Base-by-base conservation (phyloP, 768 basidiomycete genomes). In the Russula compacta region DNA sequence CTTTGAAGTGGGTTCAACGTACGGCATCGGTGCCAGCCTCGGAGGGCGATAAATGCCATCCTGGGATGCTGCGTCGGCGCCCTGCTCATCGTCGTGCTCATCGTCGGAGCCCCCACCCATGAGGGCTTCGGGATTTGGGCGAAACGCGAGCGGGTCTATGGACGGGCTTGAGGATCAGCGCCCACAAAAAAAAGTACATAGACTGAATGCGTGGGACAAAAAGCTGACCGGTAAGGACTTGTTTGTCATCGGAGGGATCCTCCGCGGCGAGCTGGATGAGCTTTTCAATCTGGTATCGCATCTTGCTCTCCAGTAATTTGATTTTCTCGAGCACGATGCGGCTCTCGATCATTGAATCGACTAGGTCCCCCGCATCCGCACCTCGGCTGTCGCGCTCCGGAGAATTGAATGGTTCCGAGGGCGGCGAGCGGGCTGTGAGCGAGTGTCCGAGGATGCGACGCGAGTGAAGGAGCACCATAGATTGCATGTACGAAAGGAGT, bases 201-300 rank as follows among this genome's bases (percentile, higher is more conserved):
- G 17, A 15, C 36, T 11, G 17, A 21, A 24, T 3, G 17, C 17
- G 44, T 11, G 15, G 12, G 48, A n/a, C 44, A 29, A 51, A 51
- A 50, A 24, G 66, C 78, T 60, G 67, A 90, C 91, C 92, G 63
- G 91, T 83, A 6, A 77, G 72, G 14, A 77, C 72, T 53, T 29
- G 24, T 29, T 70, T 74, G 64, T 76, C 73, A 24, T 76, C 68
- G 0, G 74, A 73, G 17, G 73, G 64, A 2, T 78, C 75, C 66
- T 89, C 85, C 59, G 86, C 83, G 1, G 92, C 87, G 6, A 89
- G 73, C 61, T 83, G 81, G 32, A 95, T 82, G 17, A 99, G 82
- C 71, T 98, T 98, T 66, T 98, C 93, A 67, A 99, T 92, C 71
- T 98, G 97, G 72, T 99, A 98, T 51, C 81, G 83, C 81, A 99